A percentile compares a stretch with the other conserved stretches of the same genome.
phyloP scores from a whole-genome alignment of 495 filamentous ascomycete genomes.

The Lasiosphaeria miniovina region DNA sequence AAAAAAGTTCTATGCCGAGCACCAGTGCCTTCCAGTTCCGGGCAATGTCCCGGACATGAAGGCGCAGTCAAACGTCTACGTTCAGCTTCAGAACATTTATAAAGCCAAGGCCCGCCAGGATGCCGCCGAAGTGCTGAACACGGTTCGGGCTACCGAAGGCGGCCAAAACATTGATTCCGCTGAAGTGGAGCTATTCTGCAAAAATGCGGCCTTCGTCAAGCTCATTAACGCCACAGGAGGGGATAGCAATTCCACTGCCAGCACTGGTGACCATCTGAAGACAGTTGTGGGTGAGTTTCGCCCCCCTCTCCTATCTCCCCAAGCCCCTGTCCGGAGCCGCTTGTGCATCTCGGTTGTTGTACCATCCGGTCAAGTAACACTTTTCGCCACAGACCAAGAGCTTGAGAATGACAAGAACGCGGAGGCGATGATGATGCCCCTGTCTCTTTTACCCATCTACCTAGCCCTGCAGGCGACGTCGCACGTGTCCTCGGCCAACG shows the following conservation, averaged over 20 bases:
- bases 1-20: constrained; percentile 64
- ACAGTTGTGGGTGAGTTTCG: constrained; percentile 33
- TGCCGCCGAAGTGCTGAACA: constrained; percentile 67
- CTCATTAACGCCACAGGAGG: constrained; percentile 57
- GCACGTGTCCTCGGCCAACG: constrained; percentile 35
- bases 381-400: constrained; percentile 33
- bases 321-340: constrained; percentile 3
- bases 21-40: constrained; percentile 74
- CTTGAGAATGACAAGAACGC: constrained; percentile 41
- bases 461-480: constrained; percentile 65
- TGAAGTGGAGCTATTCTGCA: constrained; percentile 92
- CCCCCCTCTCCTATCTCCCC: not conserved
- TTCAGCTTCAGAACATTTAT: constrained; percentile 90
- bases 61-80: constrained; percentile 86
- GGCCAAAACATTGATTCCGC: constrained; percentile 59
- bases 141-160: constrained; percentile 57
- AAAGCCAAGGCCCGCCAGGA: constrained; percentile 83
- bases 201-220: constrained; percentile 90
- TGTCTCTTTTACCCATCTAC: constrained; percentile 73
- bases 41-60: constrained; percentile 98
- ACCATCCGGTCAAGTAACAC: constrained; percentile 10
- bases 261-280: constrained; percentile 26
- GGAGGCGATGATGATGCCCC: constrained; percentile 41
- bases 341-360: constrained; percentile 2
- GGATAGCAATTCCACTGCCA: constrained; percentile 10